A percentile compares a stretch with the other conserved stretches of the same genome.
Conservation (phyloP, 2,329 filamentous ascomycete genomes). For the Reticulascus tulasneorum region DNA sequence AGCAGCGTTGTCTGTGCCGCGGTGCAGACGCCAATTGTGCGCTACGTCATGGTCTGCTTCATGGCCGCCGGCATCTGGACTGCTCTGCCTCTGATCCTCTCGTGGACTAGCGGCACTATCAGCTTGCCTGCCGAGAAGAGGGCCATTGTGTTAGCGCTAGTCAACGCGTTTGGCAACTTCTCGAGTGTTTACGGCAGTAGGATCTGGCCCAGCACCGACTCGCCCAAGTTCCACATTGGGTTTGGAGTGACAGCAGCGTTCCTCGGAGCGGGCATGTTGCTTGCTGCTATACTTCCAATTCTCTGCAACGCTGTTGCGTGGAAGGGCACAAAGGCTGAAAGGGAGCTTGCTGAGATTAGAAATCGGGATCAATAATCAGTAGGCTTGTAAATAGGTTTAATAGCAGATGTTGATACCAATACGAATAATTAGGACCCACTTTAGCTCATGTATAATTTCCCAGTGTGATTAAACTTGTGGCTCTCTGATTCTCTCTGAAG, state of each 20-base stretch:
- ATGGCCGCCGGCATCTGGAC: constrained; percentile 21
- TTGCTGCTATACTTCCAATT: constrained; percentile 18
- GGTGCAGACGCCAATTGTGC: constrained; percentile 17
- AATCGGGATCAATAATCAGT: too few relatives aligned
- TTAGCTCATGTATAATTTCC: too few relatives aligned
- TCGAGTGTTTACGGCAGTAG: constrained; percentile 25
- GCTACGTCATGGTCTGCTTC: constrained; percentile 26
- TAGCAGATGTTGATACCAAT: too few relatives aligned
- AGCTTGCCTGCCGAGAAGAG: constrained; percentile 24
- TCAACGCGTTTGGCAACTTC: constrained; percentile 27
- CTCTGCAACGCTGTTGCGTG: constrained; percentile 14
- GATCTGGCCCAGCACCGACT: constrained; percentile 22
- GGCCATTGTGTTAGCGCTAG: constrained; percentile 26
- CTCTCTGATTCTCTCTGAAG: too few relatives aligned
- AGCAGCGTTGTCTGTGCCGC: constrained; percentile 18
- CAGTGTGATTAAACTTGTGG: too few relatives aligned
- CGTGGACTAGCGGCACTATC: constrained; percentile 23
- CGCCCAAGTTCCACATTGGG: constrained; percentile 20
- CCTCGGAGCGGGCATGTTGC: constrained; percentile 18
- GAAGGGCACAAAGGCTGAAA: constrained; percentile 14
- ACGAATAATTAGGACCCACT: too few relatives aligned
- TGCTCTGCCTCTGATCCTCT: constrained; percentile 21
- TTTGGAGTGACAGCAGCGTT: constrained; percentile 26
- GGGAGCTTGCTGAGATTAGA: constrained; percentile 9
- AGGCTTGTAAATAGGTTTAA: too few relatives aligned